Base-by-base conservation (phyloP, 805 yeast genomes). In the Pichia thaimueangensis region DNA sequence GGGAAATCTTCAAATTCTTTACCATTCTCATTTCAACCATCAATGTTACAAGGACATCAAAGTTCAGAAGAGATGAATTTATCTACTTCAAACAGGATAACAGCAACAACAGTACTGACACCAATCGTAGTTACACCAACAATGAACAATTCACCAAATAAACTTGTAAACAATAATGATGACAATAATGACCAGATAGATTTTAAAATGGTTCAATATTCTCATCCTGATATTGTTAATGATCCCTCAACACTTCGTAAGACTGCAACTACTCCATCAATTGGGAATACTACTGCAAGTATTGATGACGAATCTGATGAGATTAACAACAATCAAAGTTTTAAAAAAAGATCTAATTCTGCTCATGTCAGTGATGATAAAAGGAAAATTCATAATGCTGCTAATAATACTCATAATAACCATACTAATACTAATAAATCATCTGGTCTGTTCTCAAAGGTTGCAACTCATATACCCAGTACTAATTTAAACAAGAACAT, bases 21-120 rank as follows among this genome's bases (percentile, higher is more conserved):
- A 9, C 29, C 47, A 11, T 40, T 42, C 20, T 45, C 38, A 19
- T 38, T 42, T 31, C 46, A 40, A 21, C 45, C 46, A 3, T 38
- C 44, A 3, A 17, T 46, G 12, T 30, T 25, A 16, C 45, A 47
- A 21, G 33, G 33, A 13, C 39, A 41, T 33, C 4, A 21, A 12
- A 45, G 35, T 25, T 6, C 13, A 16, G 39, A 27, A 11, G 24
- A 28, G 15, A 13, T 36, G 20, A 17, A 32, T 32, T 23, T 17
- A 32, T 7, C 7, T n/a, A 17, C 19, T 13, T 13, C 9, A 16
- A 13, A 21, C 6, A 13, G 13, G 2, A 11, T 25, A 12, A 12
- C 13, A 11, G 6, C 29, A 5, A 25, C 29, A 8, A 25, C 9
- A 9, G 13, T 12, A 25, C 5, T 25, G 13, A 12, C 29, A 8